A percentile compares a stretch with the other conserved stretches of the same genome.
phyloP scores from a whole-genome alignment of 2,329 filamentous ascomycete genomes.

The Penicillium sp. region DNA sequence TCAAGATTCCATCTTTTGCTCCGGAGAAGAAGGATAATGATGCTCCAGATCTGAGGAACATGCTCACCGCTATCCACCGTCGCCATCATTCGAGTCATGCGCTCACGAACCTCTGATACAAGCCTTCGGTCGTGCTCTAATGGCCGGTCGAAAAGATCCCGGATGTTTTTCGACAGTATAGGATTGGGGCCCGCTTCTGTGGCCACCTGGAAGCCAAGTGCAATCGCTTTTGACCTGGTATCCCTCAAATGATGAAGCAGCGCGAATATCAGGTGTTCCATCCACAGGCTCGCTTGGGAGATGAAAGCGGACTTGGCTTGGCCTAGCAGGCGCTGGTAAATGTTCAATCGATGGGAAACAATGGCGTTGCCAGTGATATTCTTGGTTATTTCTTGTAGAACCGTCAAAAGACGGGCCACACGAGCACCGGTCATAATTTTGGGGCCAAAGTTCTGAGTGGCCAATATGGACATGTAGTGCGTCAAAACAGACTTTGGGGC shows the following conservation, averaged over 20 bases:
- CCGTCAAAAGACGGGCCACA: conserved; percentile 60
- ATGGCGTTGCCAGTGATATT: conserved; percentile 73
- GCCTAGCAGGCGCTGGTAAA: conserved; percentile 68
- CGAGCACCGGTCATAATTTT: conserved; percentile 66
- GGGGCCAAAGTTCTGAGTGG: conserved; percentile 66
- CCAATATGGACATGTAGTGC: conserved; percentile 70
- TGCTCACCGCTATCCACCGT: conserved; percentile 52
- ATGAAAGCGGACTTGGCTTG: conserved; percentile 65
- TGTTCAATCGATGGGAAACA: conserved; percentile 62
- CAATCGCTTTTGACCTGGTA: conserved; percentile 64
- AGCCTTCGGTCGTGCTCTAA: conserved; percentile 52
- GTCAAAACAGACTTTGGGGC: conserved; percentile 69
- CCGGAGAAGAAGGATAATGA: conserved; percentile 68
- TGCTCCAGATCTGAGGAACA: conserved; percentile 83
- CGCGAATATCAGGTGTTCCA: conserved; percentile 70
- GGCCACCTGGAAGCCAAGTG: conserved; percentile 62
- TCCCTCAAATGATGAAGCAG: conserved; percentile 72
- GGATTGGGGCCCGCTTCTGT: conserved; percentile 61
- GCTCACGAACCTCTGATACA: conserved; percentile 58
- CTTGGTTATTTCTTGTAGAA: conserved; percentile 63
- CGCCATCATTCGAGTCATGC: conserved; percentile 58
- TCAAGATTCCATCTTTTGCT: conserved; percentile 50
- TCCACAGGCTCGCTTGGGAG: conserved; percentile 62
- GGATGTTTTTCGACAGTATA: conserved; percentile 56
- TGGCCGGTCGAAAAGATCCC: conserved; percentile 44